A percentile compares a stretch with the other conserved stretches of the same genome.
These are phyloP conservation scores for Candida sanyaensis DNA, from an alignment of 1,139 yeast species.

Conservation along the genomic window DNA sequence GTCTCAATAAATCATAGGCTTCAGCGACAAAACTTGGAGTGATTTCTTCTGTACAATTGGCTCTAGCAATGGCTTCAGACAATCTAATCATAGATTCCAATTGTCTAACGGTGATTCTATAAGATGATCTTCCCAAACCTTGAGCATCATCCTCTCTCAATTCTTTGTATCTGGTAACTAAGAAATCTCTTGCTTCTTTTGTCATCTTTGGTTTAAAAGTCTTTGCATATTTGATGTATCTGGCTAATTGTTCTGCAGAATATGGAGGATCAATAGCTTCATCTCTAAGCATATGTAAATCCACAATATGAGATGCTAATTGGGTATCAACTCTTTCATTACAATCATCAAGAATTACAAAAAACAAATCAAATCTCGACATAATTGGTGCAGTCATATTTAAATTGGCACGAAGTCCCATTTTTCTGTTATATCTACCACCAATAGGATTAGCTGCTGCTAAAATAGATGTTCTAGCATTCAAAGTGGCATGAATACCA, in stretches of 20 bases:
- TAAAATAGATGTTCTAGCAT: conserved; percentile 91
- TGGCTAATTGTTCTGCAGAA: conserved; percentile 81
- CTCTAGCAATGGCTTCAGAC: conserved; percentile 96
- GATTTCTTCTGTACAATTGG: conserved; percentile 90
- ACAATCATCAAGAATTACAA: conserved; percentile 93
- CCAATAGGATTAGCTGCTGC: conserved; percentile 99
- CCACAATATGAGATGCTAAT: conserved; percentile 89
- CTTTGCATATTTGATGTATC: conserved; percentile 90
- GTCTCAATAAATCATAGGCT: conserved; percentile 87
- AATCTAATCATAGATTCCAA: conserved; percentile 91
- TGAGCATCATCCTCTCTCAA: conserved; percentile 91
- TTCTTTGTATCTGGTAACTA: conserved; percentile 83
- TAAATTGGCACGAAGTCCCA: conserved; percentile 82
- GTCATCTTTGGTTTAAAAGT: conserved; percentile 92
- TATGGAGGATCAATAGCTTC: conserved; percentile 90
- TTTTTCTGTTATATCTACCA: conserved; percentile 88
- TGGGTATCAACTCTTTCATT: conserved; percentile 89
- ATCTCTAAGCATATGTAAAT: conserved; percentile 88
- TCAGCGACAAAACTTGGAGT: conserved; percentile 89
- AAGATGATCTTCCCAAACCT: conserved; percentile 83
- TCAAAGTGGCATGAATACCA: conserved; percentile 95
- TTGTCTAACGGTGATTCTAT: conserved; percentile 96
- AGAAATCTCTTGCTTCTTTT: conserved; percentile 72
- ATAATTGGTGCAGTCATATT: conserved; percentile 99
- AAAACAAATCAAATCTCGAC: conserved; percentile 96